These are phyloP conservation scores for Malus hybrid DNA, from an alignment of 331 rosid genomes.

Conservation along the genomic window DNA sequence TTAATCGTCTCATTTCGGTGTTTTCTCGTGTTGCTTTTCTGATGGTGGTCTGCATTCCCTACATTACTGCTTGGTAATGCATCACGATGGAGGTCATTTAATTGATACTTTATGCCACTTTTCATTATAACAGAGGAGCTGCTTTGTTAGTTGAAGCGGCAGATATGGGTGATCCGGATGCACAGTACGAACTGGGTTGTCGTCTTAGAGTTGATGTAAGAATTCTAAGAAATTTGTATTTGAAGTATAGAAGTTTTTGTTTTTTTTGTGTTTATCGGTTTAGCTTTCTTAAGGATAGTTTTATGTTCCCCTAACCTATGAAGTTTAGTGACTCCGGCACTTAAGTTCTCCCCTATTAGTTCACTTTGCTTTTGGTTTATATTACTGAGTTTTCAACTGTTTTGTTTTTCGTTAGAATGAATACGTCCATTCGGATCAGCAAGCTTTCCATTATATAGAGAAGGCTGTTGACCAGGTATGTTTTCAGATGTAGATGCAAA, in stretches of 20 bases:
- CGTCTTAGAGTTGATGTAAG: conserved; percentile 70
- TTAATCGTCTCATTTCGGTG: not conserved
- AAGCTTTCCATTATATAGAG: conserved; percentile 88
- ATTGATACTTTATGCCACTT: not conserved
- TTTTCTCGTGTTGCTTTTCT: not conserved
- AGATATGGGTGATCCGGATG: conserved; percentile 84
- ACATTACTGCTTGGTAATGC: not conserved
- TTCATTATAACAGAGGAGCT: conserved; percentile 52
- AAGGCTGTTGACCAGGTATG: conserved; percentile 89
- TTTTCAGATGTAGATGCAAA: conserved; percentile 10
- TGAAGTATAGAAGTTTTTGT: not conserved
- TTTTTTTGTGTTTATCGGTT: too few species aligned
- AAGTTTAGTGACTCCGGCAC: too few species aligned
- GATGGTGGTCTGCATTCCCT: not conserved
- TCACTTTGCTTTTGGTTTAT: not conserved
- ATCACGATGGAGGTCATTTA: not conserved
- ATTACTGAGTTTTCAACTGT: not conserved
- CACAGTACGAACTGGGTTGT: conserved; percentile 85
- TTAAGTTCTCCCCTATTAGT: not conserved
- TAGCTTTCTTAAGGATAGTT: not conserved
- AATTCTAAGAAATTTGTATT: conserved; percentile 1
- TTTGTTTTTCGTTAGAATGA: conserved; percentile 46
- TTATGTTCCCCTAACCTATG: not conserved
- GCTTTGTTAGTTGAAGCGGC: conserved; percentile 90
- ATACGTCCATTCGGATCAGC: conserved; percentile 72